Evolutionary conservation across 2,329 filamentous ascomycete genomes (phyloP), one percentile per base, ranked within the genome.

Genomic region (Geosmithia morbida): DNA sequence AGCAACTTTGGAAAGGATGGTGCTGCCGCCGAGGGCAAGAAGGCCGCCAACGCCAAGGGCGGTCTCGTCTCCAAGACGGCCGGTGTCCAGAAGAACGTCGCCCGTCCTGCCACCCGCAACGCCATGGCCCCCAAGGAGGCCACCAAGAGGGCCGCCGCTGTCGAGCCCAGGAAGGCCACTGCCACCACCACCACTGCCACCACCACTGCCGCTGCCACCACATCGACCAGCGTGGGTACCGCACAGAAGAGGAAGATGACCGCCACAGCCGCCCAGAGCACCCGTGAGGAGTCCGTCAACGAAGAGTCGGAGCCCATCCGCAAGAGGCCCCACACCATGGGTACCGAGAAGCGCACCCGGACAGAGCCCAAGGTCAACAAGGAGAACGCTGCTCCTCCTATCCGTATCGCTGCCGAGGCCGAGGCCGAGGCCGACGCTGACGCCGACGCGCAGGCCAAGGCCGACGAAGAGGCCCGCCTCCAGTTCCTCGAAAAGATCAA

Each of bases 1-100:
- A 97, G 88, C 77, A 98, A 98, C 68, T 84, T 94, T 53, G 80
- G 80, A 57, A 97, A 96, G 65, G 75, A 75, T 44, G 85, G 86
- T 47, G 72, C 66, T 47, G 72, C 66, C 6, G 69, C 73, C 52
- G 84, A 86, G 48, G 78, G 74, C 55, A 94, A 94, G 74, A 95
- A 94, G 73, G 67, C 71, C 43, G 62, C 70, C 39, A 66, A 66
- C 41, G 72, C 70, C 60, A 84, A 88, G 67, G 68, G 68, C 49
- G 81, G 81, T 48, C 70, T 89, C 26, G 77, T 87, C 41, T 87
- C 87, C 44, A 95, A 96, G 69, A 78, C 83, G 49, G 77, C 82
- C 47, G 85, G 87, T 50, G 73, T 96, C 48, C 80, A 87, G 62
- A 96, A 94, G 70, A 11, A 11, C 11, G 33, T 37, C 14, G 67